A percentile compares a stretch with the other conserved stretches of the same genome.
These are phyloP conservation scores for Hirsutella rhossiliensis DNA, from an alignment of 2,329 filamentous ascomycete species.

Conservation along the genomic window DNA sequence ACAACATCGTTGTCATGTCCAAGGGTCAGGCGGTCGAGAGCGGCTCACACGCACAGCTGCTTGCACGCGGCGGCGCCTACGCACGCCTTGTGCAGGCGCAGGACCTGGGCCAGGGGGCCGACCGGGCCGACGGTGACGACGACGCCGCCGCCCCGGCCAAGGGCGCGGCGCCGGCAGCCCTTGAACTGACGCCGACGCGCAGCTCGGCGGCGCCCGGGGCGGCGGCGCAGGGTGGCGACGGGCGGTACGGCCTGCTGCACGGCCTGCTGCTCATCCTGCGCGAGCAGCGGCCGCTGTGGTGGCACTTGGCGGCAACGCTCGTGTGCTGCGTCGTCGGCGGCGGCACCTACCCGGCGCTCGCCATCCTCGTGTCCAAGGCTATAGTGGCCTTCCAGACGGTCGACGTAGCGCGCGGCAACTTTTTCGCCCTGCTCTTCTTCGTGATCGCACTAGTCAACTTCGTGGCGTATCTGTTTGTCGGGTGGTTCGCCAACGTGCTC, in stretches of 20 bases:
- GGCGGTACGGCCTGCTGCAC: conserved; percentile 13
- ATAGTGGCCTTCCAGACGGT: conserved; percentile 24
- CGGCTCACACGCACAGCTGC: conserved; percentile 47
- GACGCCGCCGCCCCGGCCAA: conserved; percentile 11
- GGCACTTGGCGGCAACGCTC: conserved; percentile 7
- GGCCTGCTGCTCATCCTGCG: conserved; percentile 17
- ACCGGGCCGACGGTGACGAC: conserved; percentile 7
- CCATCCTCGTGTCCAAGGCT: conserved; percentile 25
- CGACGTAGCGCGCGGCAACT: conserved; percentile 28
- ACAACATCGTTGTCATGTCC: conserved; percentile 53
- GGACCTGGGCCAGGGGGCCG: conserved; percentile 16
- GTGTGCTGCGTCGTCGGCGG: conserved; percentile 17
- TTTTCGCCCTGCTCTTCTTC: conserved; percentile 45
- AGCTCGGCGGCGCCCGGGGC: conserved; percentile 11
- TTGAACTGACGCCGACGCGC: conserved; percentile 9
- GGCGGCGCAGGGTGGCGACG: conserved; percentile 3
- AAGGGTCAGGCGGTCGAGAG: conserved; percentile 47
- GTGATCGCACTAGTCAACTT: conserved; percentile 35
- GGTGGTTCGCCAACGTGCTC: conserved; percentile 23
- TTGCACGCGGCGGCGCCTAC: conserved; percentile 36
- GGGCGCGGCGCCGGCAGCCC: conserved; percentile 11
- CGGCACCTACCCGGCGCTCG: conserved; percentile 25
- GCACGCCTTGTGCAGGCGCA: conserved; percentile 33
- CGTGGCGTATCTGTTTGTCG: conserved; percentile 26
- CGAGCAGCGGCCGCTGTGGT: conserved; percentile 18